Evolutionary conservation across 2,329 filamentous ascomycete species (phyloP).

Genomic region (Botrytis tulipae): DNA sequence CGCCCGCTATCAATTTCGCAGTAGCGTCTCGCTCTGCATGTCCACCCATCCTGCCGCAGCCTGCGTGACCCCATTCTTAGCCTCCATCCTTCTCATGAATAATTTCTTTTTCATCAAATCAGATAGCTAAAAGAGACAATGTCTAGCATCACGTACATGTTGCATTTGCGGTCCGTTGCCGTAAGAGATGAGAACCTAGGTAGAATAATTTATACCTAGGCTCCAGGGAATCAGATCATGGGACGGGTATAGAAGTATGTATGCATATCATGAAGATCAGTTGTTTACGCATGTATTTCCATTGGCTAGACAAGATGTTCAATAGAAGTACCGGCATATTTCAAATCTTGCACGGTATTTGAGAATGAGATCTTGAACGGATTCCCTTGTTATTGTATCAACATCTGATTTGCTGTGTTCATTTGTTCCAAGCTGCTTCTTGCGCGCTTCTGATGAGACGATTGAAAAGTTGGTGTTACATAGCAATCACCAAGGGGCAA

Average conservation of each 20-base stretch:
- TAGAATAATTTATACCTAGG: background rate
- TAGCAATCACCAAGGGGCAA: background rate
- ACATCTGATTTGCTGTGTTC: background rate
- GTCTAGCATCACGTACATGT: slow-evolving; percentile 7
- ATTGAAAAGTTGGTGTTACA: background rate
- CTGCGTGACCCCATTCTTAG: background rate
- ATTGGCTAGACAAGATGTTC: background rate
- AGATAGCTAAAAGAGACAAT: background rate
- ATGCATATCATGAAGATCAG: slow-evolving; percentile 1
- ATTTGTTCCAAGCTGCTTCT: background rate
- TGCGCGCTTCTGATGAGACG: background rate
- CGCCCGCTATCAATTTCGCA: slow-evolving; percentile 16
- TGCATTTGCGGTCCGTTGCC: background rate
- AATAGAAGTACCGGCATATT: background rate
- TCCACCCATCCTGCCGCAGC: background rate
- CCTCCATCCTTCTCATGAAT: background rate
- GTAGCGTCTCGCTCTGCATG: slow-evolving; percentile 17
- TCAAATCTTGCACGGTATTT: background rate
- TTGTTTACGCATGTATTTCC: background rate
- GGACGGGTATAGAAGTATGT: background rate
- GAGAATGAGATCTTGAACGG: background rate
- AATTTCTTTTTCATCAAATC: background rate
- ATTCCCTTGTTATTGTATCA: background rate
- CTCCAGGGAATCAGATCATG: background rate
- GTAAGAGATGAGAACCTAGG: background rate